These are phyloP conservation scores for Microcyclospora tardicrescens DNA, from an alignment of 2,329 filamentous ascomycete species.

Conservation along the genomic window DNA sequence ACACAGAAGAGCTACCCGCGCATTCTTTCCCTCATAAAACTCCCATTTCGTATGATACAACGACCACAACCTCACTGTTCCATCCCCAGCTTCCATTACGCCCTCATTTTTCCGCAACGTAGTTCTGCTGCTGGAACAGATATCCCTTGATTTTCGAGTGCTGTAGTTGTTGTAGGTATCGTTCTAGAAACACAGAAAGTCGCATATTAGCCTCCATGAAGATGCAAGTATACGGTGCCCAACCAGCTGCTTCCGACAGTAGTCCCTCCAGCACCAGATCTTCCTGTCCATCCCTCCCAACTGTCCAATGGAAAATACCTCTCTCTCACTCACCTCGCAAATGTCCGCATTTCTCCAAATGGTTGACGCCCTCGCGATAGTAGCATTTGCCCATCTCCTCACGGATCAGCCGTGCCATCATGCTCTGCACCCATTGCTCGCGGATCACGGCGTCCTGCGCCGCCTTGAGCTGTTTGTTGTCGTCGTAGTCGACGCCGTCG, in stretches of 20 bases:
- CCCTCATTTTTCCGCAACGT: slow-evolving; percentile 38
- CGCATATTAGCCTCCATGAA: background rate
- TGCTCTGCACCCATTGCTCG: slow-evolving; percentile 79
- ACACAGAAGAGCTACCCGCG: no score
- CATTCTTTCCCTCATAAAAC: no score
- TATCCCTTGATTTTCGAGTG: slow-evolving; percentile 67
- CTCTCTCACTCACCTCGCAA: slow-evolving; percentile 54
- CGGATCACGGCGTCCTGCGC: slow-evolving; percentile 71
- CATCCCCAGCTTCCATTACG: background rate
- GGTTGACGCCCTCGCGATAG: slow-evolving; percentile 70
- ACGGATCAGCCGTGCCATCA: slow-evolving; percentile 74
- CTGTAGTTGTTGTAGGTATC: slow-evolving; percentile 66
- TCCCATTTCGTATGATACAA: no score
- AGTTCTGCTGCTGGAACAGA: slow-evolving; percentile 69
- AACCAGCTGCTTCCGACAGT: background rate
- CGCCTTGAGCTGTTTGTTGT: slow-evolving; percentile 66
- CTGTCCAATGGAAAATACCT: background rate
- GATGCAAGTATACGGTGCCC: background rate
- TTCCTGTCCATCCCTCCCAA: background rate
- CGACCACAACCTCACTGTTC: no score
- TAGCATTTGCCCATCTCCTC: slow-evolving; percentile 83
- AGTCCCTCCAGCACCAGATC: background rate
- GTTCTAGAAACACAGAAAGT: slow-evolving; percentile 39
- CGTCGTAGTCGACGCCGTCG: slow-evolving; percentile 75
- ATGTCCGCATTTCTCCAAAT: slow-evolving; percentile 73